These are phyloP conservation scores for Coleophoma cylindrospora DNA, from an alignment of 2,329 filamentous ascomycete species.

Conservation along the genomic window DNA sequence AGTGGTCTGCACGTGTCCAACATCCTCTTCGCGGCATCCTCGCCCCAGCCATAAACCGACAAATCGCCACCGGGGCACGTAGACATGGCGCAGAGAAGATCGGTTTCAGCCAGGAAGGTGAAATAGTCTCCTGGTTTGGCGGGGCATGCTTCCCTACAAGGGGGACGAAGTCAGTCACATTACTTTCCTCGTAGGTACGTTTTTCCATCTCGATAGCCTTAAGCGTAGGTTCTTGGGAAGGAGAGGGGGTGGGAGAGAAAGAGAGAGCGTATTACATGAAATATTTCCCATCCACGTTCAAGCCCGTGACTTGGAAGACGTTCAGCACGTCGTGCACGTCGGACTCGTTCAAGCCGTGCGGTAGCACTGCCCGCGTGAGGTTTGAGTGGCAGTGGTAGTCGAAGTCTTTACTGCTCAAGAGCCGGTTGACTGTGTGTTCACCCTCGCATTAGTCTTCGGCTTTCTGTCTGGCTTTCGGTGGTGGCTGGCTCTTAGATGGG, in stretches of 20 bases:
- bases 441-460: no score
- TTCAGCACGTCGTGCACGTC: conserved; percentile 86
- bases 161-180: not conserved
- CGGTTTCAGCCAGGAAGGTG: conserved; percentile 77
- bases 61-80: conserved; percentile 80
- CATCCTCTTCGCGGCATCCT: conserved; percentile 63
- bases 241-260: not conserved
- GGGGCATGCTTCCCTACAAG: conserved; percentile 35
- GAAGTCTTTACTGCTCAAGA: conserved; percentile 66
- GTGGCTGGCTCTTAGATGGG: not conserved
- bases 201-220: no score
- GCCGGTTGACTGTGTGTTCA: conserved; percentile 51
- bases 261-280: conserved; percentile 51
- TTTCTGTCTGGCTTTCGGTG: no score
- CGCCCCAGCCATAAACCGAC: conserved; percentile 76
- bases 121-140: conserved; percentile 41
- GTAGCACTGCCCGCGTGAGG: conserved; percentile 65
- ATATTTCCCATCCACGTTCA: conserved; percentile 68
- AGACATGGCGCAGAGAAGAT: conserved; percentile 55
- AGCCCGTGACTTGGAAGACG: conserved; percentile 77
- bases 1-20: conserved; percentile 67
- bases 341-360: conserved; percentile 62
- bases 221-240: not conserved
- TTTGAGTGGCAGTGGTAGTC: conserved; percentile 86
- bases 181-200: no score